Evolutionary conservation across 768 basidiomycete species (phyloP).

Genomic region (Candolleomyces efflorescens): DNA sequence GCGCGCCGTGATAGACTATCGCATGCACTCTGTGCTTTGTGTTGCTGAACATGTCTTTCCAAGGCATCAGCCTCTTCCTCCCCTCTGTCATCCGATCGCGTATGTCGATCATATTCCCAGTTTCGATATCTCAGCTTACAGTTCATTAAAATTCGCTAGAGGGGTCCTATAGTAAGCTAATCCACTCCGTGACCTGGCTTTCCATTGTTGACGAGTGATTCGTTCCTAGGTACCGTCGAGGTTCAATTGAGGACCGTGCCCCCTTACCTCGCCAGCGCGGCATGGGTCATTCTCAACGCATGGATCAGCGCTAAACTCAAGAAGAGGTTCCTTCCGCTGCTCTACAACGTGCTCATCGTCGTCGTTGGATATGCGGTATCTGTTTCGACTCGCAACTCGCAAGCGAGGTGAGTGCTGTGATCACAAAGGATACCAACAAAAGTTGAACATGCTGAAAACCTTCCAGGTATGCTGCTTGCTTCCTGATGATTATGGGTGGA

Average conservation of each 20-base stretch:
- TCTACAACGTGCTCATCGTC: conserved; percentile 30
- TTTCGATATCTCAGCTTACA: neutral
- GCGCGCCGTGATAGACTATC: conserved; percentile 19
- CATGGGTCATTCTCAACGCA: conserved; percentile 33
- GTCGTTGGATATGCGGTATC: conserved; percentile 38
- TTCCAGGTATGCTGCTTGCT: conserved; percentile 34
- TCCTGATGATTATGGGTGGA: conserved; percentile 30
- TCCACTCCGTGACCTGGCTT: no score
- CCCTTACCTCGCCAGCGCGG: conserved; percentile 35
- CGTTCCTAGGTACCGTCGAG: conserved; percentile 19
- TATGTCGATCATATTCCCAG: conserved; percentile 15
- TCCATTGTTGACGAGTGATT: no score
- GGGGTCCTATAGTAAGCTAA: neutral
- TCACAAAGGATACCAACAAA: neutral
- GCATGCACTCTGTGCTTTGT: conserved; percentile 24
- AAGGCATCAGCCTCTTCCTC: conserved; percentile 30
- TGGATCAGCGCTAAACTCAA: conserved; percentile 31
- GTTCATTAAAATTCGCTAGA: neutral
- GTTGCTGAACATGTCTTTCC: conserved; percentile 29
- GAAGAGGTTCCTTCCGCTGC: conserved; percentile 30
- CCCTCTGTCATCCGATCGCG: conserved; percentile 36
- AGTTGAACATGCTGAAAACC: neutral
- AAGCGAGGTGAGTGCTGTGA: conserved; percentile 17
- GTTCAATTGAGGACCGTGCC: conserved; percentile 45
- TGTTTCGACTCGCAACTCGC: conserved; percentile 27